These are phyloP conservation scores for Erodium chrysanthum DNA, from an alignment of 441 rosid genomes.

Conservation along the genomic window DNA sequence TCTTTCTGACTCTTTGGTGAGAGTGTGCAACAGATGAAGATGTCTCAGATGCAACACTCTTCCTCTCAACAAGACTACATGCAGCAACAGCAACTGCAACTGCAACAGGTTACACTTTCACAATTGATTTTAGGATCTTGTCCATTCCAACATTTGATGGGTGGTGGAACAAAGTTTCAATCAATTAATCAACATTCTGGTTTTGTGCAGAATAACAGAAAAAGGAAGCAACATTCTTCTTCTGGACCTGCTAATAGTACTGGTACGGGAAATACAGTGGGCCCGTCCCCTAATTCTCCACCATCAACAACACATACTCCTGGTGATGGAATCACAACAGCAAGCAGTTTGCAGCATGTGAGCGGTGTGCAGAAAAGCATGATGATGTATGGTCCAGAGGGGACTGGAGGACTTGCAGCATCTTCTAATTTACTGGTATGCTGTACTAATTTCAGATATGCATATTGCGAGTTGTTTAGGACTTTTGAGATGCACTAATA, in stretches of 20 bases:
- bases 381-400: slow-evolving; percentile 40
- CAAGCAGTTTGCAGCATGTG: slow-evolving; percentile 37
- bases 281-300: slow-evolving; percentile 55
- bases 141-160: slow-evolving; percentile 3
- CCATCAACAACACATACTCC: slow-evolving; percentile 55
- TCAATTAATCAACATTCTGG: no score
- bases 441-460: background rate
- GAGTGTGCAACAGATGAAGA: slow-evolving; percentile 39
- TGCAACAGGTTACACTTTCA: slow-evolving; percentile 32
- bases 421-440: slow-evolving; percentile 49
- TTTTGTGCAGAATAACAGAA: slow-evolving; percentile 39
- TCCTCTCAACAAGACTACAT: slow-evolving; percentile 47
- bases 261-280: slow-evolving; percentile 55
- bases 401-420: slow-evolving; percentile 37
- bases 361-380: slow-evolving; percentile 35
- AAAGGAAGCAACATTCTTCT: slow-evolving; percentile 55
- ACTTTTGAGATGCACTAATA: background rate
- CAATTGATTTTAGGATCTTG: slow-evolving; percentile 9
- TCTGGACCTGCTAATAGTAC: slow-evolving; percentile 60
- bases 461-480: background rate
- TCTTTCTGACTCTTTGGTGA: slow-evolving; percentile 8
- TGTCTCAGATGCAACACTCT: slow-evolving; percentile 46
- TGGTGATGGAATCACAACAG: slow-evolving; percentile 48
- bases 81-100: slow-evolving; percentile 37
- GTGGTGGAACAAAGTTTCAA: no score